A percentile compares a stretch with the other conserved stretches of the same genome.
These are phyloP conservation scores for Leccinum broughii DNA, from an alignment of 768 basidiomycete species.

Conservation along the genomic window DNA sequence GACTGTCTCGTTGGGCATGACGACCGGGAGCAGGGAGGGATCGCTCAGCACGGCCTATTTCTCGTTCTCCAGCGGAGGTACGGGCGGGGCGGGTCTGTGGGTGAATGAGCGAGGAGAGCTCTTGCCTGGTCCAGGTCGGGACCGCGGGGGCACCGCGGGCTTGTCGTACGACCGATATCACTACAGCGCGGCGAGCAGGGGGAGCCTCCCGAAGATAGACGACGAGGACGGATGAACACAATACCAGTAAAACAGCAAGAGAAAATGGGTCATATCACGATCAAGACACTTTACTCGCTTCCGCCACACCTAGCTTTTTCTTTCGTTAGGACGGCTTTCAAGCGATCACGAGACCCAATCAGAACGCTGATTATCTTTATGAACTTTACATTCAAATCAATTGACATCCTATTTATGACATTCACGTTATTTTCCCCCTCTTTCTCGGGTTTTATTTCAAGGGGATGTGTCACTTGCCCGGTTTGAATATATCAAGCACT, in stretches of 20 bases:
- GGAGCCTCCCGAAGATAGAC: slow-evolving; percentile 11
- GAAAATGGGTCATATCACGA: not conserved
- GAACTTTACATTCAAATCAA: slow-evolving; percentile 11
- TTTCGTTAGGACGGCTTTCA: not conserved
- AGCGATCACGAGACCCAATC: slow-evolving; percentile 10
- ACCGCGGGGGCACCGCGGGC: slow-evolving; percentile 5
- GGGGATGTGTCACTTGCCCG: not conserved
- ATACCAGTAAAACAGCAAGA: not conserved
- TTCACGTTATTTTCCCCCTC: slow-evolving; percentile 9
- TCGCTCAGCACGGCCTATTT: slow-evolving; percentile 28
- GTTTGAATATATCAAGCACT: not conserved
- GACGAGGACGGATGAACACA: slow-evolving; percentile 11
- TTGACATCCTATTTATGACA: slow-evolving; percentile 27
- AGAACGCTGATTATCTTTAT: slow-evolving; percentile 28
- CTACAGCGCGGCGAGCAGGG: slow-evolving; percentile 16
- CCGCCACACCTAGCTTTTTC: not conserved
- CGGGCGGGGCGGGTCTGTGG: slow-evolving; percentile 5
- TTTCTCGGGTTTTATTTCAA: not conserved
- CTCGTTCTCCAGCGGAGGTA: slow-evolving; percentile 27
- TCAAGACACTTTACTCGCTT: slow-evolving; percentile 2
- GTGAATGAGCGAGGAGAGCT: slow-evolving; percentile 34
- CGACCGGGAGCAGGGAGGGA: slow-evolving; percentile 3
- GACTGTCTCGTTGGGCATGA: not conserved
- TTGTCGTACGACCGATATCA: slow-evolving; percentile 16
- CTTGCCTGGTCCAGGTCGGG: not conserved